phyloP scores from a whole-genome alignment of 192 early-diverging fungal genomes.

The Entomortierella chlamydospora region DNA sequence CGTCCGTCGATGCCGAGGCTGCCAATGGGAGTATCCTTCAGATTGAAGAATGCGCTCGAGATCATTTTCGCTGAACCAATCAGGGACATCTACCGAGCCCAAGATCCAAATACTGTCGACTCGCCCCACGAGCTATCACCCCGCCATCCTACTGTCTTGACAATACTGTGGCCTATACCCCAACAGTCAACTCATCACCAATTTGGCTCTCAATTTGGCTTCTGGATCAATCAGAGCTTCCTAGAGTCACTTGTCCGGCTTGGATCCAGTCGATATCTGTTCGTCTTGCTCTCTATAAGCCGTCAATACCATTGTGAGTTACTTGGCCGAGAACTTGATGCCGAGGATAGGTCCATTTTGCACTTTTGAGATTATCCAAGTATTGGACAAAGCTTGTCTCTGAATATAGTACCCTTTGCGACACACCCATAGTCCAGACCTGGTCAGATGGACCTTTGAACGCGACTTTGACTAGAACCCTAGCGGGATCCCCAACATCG shows the following conservation, averaged over 20 bases:
- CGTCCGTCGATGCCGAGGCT: slow-evolving; percentile 24
- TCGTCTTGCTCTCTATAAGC: slow-evolving; percentile 31
- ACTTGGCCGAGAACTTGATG: slow-evolving; percentile 22
- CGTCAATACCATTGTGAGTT: slow-evolving; percentile 18
- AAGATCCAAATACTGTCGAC: slow-evolving; percentile 14
- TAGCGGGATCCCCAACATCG: neutral
- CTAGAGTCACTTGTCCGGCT: slow-evolving; percentile 12
- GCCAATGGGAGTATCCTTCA: slow-evolving; percentile 31
- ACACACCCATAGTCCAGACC: slow-evolving; percentile 24
- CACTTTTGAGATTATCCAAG: slow-evolving; percentile 32
- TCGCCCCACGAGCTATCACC: neutral
- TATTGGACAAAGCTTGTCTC: slow-evolving; percentile 29
- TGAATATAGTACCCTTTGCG: slow-evolving; percentile 21
- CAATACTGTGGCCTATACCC: neutral
- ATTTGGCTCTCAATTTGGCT: slow-evolving; percentile 22
- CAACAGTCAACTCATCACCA: slow-evolving; percentile 11
- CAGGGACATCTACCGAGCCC: slow-evolving; percentile 7
- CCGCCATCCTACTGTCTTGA: slow-evolving; percentile 24
- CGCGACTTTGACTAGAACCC: slow-evolving; percentile 8
- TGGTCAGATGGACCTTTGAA: slow-evolving; percentile 28
- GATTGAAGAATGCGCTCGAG: slow-evolving; percentile 20
- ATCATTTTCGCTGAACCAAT: slow-evolving; percentile 34
- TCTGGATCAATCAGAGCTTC: slow-evolving; percentile 17
- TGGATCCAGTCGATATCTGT: slow-evolving; percentile 34
- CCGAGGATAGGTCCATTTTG: slow-evolving; percentile 20